These are phyloP conservation scores for Santalum album DNA, from an alignment of 164 flowering plant species.

Conservation along the genomic window DNA sequence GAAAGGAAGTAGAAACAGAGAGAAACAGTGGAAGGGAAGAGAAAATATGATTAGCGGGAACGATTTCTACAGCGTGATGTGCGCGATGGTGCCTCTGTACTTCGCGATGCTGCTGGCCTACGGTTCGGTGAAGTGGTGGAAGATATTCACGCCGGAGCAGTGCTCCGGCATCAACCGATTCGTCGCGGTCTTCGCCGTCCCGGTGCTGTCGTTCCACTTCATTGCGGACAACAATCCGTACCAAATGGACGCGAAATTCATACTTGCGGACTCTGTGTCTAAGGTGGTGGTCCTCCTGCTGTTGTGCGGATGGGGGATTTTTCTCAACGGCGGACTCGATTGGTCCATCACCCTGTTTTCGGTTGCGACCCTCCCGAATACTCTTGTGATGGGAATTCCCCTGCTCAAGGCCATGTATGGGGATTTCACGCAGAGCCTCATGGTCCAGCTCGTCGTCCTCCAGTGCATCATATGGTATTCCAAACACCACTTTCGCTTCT, in stretches of 20 bases:
- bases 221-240: slow-evolving; percentile 52
- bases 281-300: slow-evolving; percentile 30
- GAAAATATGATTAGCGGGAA: slow-evolving; percentile 34
- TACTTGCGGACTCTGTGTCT: slow-evolving; percentile 40
- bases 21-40: background rate
- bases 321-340: slow-evolving; percentile 25
- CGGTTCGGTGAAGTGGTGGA: slow-evolving; percentile 52
- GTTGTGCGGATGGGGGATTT: slow-evolving; percentile 28
- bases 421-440: slow-evolving; percentile 37
- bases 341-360: slow-evolving; percentile 54
- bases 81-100: slow-evolving; percentile 53
- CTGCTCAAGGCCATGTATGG: slow-evolving; percentile 53
- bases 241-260: slow-evolving; percentile 43
- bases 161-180: slow-evolving; percentile 57
- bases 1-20: background rate
- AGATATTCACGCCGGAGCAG: slow-evolving; percentile 43
- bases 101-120: slow-evolving; percentile 49
- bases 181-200: slow-evolving; percentile 53
- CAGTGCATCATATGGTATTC: slow-evolving; percentile 53
- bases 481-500: too few relatives aligned
- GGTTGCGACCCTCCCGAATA: slow-evolving; percentile 44
- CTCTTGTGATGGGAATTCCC: slow-evolving; percentile 60
- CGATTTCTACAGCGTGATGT: slow-evolving; percentile 51
- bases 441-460: slow-evolving; percentile 60
- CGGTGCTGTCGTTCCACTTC: slow-evolving; percentile 54